A percentile compares a stretch with the other conserved stretches of the same genome.
Evolutionary conservation across 2,329 filamentous ascomycete genomes (phyloP).

Genomic region (Colletotrichum sp.): DNA sequence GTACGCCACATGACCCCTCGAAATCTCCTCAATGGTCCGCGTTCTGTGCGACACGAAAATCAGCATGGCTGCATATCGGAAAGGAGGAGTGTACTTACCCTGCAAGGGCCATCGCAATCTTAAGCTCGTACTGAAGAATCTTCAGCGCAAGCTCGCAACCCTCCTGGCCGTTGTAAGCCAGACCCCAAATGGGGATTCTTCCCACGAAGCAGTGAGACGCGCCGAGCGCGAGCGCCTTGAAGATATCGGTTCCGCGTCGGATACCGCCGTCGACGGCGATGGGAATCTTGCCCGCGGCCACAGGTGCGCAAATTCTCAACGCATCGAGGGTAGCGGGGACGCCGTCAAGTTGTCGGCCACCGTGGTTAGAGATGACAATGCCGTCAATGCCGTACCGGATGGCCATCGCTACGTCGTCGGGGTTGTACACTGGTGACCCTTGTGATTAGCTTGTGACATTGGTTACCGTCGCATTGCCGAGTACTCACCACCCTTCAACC

Average conservation of each 20-base stretch:
- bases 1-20: slow-evolving; percentile 14
- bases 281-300: slow-evolving; percentile 31
- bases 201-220: slow-evolving; percentile 31
- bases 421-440: slow-evolving; percentile 30
- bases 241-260: slow-evolving; percentile 56
- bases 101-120: slow-evolving; percentile 28
- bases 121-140: slow-evolving; percentile 42
- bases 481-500: slow-evolving; percentile 28
- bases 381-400: slow-evolving; percentile 60
- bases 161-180: slow-evolving; percentile 30
- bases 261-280: slow-evolving; percentile 66
- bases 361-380: slow-evolving; percentile 75
- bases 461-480: slow-evolving; percentile 33
- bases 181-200: slow-evolving; percentile 4
- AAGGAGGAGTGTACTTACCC: background rate
- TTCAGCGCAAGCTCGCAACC: slow-evolving; percentile 47
- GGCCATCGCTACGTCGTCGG: slow-evolving; percentile 45
- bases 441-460: background rate
- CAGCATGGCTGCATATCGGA: background rate
- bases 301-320: slow-evolving; percentile 55
- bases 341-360: slow-evolving; percentile 60
- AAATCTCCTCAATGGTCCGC: slow-evolving; percentile 18
- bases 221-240: slow-evolving; percentile 59
- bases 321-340: slow-evolving; percentile 28
- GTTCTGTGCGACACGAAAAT: slow-evolving; percentile 18